Base-by-base conservation (phyloP, 768 basidiomycete genomes). In the Lentinus brumalis region DNA sequence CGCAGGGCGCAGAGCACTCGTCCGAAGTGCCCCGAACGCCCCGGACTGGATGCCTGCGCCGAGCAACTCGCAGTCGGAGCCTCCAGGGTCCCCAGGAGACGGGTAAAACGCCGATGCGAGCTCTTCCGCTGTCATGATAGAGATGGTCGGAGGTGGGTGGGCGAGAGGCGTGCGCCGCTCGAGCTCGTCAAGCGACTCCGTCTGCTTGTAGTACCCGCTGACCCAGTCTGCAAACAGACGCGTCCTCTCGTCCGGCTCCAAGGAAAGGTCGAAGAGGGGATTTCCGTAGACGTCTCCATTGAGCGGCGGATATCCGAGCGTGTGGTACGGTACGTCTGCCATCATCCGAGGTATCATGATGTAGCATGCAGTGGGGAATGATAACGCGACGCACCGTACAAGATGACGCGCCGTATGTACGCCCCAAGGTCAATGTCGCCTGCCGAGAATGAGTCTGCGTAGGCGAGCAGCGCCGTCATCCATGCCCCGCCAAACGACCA, bases 131-230 rank as follows among this genome's bases (percentile, higher is more conserved):
- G 59, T 49, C 55, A 65, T 50, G 12, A 56, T 51, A 4, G 42
- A 14, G 38, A 67, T 12, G n/a, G 58, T 61, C 35, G 66, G 59
- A 11, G 40, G 56, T 15, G 66, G 66, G 26, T 47, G 6, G 16
- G 18, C 14, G 10, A 57, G 56, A 1, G 52, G 45, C 4, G 42
- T 56, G 21, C 56, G 53, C 12, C 44, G 58, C 45, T 67, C 63
- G 42, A 62, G 50, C 41, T 30, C 44, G 18, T 56, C 55, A 41
- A 49, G 14, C 14, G 44, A 50, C 26, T 44, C 29, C 14, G 50
- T 51, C 30, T 62, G 61, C 14, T 15, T 7, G 62, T 54, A 63
- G 45, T 63, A 63, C 1, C 57, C 62, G 41, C 50, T 53, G 53
- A 59, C 40, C 53, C 52, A 63, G n/a, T 30, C 44, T 11, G 44